These are phyloP conservation scores for Hypoxylon subgilvum DNA, from an alignment of 495 filamentous ascomycete species.

Conservation along the genomic window DNA sequence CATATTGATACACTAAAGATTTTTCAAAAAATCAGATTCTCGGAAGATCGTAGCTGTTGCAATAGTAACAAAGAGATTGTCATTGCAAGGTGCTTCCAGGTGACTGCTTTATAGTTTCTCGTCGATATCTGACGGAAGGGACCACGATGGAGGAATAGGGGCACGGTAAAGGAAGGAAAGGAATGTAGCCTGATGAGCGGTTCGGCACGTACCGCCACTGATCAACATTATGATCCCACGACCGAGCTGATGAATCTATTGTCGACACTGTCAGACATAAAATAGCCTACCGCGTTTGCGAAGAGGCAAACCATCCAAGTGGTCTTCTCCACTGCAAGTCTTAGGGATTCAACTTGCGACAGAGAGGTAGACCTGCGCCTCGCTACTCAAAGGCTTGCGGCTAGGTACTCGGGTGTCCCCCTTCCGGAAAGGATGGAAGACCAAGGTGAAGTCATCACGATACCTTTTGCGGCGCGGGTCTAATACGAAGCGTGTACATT, in stretches of 20 bases:
- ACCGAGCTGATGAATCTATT: conserved; percentile 3
- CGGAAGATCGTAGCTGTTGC: background rate
- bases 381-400: conserved; percentile 17
- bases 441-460: conserved; percentile 13
- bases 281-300: conserved; percentile 24
- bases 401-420: conserved; percentile 17
- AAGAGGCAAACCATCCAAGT: conserved; percentile 15
- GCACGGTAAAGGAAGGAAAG: conserved; percentile 35
- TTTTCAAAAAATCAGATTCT: background rate
- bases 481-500: background rate
- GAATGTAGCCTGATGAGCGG: conserved; percentile 26
- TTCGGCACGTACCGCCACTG: conserved; percentile 28
- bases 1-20: conserved; percentile 1
- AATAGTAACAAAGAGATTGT: background rate
- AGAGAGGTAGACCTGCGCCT: conserved; percentile 34
- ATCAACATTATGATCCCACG: conserved; percentile 24
- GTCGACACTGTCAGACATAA: background rate
- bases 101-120: conserved; percentile 25
- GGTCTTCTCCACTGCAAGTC: conserved; percentile 7
- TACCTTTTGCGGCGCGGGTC: background rate
- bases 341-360: conserved; percentile 24
- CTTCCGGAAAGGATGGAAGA: background rate
- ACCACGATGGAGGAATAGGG: conserved; percentile 23
- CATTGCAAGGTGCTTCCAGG: conserved; percentile 4
- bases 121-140: background rate